These are phyloP conservation scores for Aurantiochytrium sp. DNA, from an alignment of 108 stramenopile species.

Conservation along the genomic window DNA sequence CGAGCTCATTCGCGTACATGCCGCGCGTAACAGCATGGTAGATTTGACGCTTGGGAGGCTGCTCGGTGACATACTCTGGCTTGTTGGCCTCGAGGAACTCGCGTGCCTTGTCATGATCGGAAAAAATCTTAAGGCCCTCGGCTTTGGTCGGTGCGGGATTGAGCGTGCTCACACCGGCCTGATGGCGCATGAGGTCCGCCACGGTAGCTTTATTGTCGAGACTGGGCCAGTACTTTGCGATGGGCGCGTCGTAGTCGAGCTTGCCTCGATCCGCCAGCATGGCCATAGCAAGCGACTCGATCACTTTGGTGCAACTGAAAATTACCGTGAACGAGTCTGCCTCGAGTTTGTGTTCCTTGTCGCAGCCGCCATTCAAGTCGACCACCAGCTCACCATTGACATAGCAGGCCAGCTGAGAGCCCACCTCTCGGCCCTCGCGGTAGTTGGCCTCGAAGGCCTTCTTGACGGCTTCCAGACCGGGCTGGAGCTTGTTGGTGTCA, in stretches of 20 bases:
- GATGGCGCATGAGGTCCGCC: not conserved
- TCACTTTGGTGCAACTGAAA: not conserved
- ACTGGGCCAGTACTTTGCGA: not conserved
- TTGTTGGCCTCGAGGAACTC: not conserved
- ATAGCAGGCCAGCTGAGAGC: not conserved
- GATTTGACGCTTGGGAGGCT: not conserved
- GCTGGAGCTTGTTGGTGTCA: not conserved
- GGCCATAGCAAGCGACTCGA: not conserved
- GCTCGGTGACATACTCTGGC: not conserved
- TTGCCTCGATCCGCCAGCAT: not conserved
- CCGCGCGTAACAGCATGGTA: conserved; percentile 7
- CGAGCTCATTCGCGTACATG: not conserved
- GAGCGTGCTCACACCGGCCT: not conserved
- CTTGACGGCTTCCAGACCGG: not conserved
- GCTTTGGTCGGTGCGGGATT: not conserved
- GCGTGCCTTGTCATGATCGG: not conserved
- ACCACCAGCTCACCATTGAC: not conserved
- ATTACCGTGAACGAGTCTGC: not conserved
- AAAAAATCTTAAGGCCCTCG: not conserved
- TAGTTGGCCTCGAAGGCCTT: not conserved
- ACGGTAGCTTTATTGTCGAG: not conserved
- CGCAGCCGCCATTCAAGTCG: not conserved
- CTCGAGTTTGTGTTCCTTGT: not conserved
- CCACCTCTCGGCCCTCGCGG: not conserved
- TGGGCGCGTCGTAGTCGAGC: not conserved